Evolutionary conservation across 208 protist species (phyloP).

Genomic region (Trypanosoma boissoni): DNA sequence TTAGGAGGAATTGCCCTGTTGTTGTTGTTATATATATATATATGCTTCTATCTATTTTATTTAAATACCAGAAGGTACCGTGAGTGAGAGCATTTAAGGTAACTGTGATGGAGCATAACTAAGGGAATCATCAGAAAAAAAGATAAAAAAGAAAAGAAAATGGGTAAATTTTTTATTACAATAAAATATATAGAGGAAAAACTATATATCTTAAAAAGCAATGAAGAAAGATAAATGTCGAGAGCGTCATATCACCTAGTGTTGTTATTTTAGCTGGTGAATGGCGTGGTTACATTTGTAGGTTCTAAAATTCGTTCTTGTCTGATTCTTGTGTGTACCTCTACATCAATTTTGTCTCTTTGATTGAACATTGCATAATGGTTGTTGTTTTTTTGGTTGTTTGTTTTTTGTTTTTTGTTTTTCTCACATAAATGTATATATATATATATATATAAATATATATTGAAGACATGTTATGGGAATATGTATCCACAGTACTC

Average conservation of each 20-base stretch:
- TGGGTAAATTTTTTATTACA: neutral
- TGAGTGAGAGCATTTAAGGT: no score
- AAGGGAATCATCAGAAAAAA: no score
- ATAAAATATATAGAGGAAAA: neutral
- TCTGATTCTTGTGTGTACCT: no score
- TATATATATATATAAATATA: neutral
- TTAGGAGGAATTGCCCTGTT: no score
- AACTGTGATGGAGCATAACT: no score
- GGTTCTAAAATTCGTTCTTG: no score
- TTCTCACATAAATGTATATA: neutral
- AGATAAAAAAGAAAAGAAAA: slow-evolving; percentile 5
- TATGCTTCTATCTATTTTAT: neutral
- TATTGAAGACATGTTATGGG: slow-evolving; percentile 1
- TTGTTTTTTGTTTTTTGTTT: slow-evolving; percentile 11
- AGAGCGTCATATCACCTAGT: no score
- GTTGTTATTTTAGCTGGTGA: no score
- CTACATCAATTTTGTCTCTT: neutral
- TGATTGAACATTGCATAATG: neutral
- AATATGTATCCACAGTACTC: slow-evolving; percentile 29
- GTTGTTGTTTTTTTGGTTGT: slow-evolving; percentile 24
- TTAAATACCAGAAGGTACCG: no score
- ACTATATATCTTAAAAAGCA: slow-evolving; percentile 6
- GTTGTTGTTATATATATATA: neutral
- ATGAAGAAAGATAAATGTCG: no score
- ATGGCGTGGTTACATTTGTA: no score